A percentile compares a stretch with the other conserved stretches of the same genome.
Conservation (phyloP, 1,284 basidiomycete genomes). For the Paramarasmius palmivorus region DNA sequence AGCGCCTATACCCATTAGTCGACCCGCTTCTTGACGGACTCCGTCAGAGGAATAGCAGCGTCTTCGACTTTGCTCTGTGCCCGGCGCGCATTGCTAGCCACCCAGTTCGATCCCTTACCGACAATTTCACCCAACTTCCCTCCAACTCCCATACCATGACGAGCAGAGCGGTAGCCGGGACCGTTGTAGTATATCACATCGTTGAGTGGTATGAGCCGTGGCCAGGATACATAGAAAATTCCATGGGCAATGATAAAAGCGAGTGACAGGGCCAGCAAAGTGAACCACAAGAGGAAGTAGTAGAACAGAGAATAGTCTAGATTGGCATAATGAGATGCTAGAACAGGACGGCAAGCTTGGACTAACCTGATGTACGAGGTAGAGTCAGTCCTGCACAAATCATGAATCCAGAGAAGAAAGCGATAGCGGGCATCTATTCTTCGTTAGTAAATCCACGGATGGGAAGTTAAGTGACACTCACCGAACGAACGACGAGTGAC, state of each 20-base stretch:
- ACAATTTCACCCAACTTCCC: constrained; percentile 33
- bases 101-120: constrained; percentile 35
- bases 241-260: constrained; percentile 79
- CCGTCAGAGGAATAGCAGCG: constrained; percentile 40
- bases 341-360: constrained; percentile 6
- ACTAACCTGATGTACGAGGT: constrained; percentile 72
- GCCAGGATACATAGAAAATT: constrained; percentile 91
- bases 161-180: constrained; percentile 79
- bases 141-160: constrained; percentile 75
- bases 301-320: constrained; percentile 78
- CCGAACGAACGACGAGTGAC: constrained; percentile 80
- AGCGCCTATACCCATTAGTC: background rate
- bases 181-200: constrained; percentile 87
- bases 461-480: constrained; percentile 39
- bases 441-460: constrained; percentile 11
- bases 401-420: constrained; percentile 85
- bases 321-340: constrained; percentile 6
- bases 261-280: constrained; percentile 60
- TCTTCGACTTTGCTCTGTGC: constrained; percentile 30
- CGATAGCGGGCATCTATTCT: constrained; percentile 79
- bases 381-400: constrained; percentile 82
- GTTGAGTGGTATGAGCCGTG: constrained; percentile 83
- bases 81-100: constrained; percentile 26
- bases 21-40: constrained; percentile 52
- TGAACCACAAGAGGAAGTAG: constrained; percentile 81